Evolutionary conservation across 2,329 filamentous ascomycete species (phyloP).

Genomic region (Pseudocercospora eumusae): DNA sequence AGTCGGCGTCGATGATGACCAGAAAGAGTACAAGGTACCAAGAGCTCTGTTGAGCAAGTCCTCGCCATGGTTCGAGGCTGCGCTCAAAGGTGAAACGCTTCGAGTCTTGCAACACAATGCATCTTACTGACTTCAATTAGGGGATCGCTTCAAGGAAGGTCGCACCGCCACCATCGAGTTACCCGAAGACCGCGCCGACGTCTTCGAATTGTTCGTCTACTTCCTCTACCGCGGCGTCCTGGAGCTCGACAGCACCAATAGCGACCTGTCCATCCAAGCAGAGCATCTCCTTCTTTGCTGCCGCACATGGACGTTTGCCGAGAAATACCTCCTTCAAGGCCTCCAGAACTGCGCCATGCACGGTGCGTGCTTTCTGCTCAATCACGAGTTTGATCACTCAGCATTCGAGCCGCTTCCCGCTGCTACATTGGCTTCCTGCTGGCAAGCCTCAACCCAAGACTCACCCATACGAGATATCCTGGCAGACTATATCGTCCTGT

Average conservation of each 20-base stretch:
- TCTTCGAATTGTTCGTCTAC: neutral
- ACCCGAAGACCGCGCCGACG: neutral
- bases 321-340: neutral
- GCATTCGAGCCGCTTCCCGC: neutral
- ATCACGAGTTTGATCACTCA: no score
- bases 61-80: neutral
- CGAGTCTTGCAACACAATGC: no score
- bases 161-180: neutral
- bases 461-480: neutral
- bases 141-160: neutral
- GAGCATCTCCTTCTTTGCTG: no score
- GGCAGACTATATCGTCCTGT: neutral
- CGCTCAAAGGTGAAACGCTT: no score
- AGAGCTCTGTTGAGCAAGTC: neutral
- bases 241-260: no score
- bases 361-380: neutral
- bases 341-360: neutral
- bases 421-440: neutral
- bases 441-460: neutral
- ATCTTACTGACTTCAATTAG: no score
- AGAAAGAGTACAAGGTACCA: neutral
- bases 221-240: neutral
- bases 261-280: no score
- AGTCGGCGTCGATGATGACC: neutral
- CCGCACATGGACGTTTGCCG: neutral